Conservation (phyloP, 2,329 filamentous ascomycete species). For the Aspergillus aculeatinus region DNA sequence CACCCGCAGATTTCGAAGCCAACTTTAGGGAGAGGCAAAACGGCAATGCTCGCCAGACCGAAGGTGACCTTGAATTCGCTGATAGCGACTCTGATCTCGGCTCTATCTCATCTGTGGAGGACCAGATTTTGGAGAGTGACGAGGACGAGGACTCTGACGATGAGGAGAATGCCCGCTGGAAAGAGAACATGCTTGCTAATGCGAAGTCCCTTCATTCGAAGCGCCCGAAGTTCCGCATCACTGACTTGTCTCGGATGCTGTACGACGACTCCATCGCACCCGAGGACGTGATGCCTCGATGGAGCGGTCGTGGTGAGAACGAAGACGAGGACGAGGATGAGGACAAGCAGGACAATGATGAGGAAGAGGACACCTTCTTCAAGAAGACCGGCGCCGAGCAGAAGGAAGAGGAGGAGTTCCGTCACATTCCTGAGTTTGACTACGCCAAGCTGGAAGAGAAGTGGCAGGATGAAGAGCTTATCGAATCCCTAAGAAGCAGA, state of each 20-base stretch:
- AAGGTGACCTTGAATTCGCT: constrained; percentile 81
- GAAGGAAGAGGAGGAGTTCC: constrained; percentile 64
- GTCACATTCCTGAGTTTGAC: constrained; percentile 74
- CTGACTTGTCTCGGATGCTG: constrained; percentile 81
- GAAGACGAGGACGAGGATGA: constrained; percentile 51
- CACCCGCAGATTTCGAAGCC: constrained; percentile 45
- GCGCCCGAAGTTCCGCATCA: constrained; percentile 70
- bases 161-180: constrained; percentile 76
- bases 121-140: constrained; percentile 54
- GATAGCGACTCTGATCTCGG: constrained; percentile 97
- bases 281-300: constrained; percentile 71
- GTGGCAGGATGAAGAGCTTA: constrained; percentile 76
- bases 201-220: constrained; percentile 70
- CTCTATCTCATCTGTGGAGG: constrained; percentile 69
- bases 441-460: constrained; percentile 78
- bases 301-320: constrained; percentile 70
- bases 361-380: constrained; percentile 67
- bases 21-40: constrained; percentile 48
- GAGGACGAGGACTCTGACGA: constrained; percentile 63
- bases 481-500: constrained; percentile 70
- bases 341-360: constrained; percentile 65
- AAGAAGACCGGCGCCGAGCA: constrained; percentile 54
- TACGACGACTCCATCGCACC: constrained; percentile 81
- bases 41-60: constrained; percentile 55
- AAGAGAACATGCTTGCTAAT: constrained; percentile 76